phyloP scores from a whole-genome alignment of 2,329 filamentous ascomycete genomes.

The Pestalotiopsis sp. region DNA sequence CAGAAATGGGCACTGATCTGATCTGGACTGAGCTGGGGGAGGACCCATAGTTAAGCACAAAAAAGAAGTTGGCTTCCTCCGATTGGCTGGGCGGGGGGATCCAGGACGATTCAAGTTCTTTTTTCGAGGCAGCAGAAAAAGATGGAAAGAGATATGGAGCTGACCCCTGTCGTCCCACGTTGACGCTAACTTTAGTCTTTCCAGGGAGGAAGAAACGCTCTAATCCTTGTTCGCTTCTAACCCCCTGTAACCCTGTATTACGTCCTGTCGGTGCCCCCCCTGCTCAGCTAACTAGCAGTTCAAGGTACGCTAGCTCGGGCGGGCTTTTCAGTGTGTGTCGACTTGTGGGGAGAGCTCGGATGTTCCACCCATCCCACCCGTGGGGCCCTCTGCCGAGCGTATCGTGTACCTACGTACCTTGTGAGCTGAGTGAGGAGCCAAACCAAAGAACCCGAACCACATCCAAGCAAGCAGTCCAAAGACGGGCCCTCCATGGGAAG shows the following conservation, averaged over 20 bases:
- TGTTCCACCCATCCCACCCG: not conserved
- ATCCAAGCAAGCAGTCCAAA: not conserved
- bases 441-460: too few species aligned
- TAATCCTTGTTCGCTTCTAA: not conserved
- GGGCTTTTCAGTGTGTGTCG: not conserved
- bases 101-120: not conserved
- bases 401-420: not conserved
- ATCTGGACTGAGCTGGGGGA: not conserved
- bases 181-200: constrained; percentile 10
- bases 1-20: not conserved
- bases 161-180: constrained; percentile 10
- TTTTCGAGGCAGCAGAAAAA: not conserved
- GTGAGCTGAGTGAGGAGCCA: not conserved
- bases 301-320: not conserved
- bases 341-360: not conserved
- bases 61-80: not conserved
- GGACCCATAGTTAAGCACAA: not conserved
- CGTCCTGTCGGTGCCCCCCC: not conserved
- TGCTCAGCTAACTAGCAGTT: not conserved
- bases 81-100: not conserved
- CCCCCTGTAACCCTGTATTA: not conserved
- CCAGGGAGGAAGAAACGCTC: not conserved
- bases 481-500: too few species aligned
- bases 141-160: not conserved
- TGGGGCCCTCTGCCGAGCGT: not conserved